These are phyloP conservation scores for Saxispiralis lemnorum DNA, from an alignment of 495 filamentous ascomycete genomes.

Conservation along the genomic window DNA sequence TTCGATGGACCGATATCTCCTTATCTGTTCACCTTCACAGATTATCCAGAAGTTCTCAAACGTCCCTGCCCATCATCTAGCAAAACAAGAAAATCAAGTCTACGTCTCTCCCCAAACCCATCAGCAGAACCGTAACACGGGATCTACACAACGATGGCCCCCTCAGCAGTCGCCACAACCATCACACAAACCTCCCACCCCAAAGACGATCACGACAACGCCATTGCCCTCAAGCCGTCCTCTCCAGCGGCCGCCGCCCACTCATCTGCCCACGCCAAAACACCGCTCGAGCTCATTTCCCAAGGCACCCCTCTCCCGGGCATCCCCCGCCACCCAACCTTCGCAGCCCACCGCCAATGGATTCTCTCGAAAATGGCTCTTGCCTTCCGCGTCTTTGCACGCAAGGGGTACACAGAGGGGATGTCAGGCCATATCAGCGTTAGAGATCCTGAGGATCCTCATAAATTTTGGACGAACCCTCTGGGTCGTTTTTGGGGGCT, in stretches of 20 bases:
- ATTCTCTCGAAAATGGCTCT: slow-evolving; percentile 41
- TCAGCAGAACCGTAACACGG: too few relatives aligned
- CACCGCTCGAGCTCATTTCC: slow-evolving; percentile 23
- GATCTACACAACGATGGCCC: slow-evolving; percentile 5
- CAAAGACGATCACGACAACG: too few relatives aligned
- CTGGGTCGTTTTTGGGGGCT: slow-evolving; percentile 24
- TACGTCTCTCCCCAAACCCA: too few relatives aligned
- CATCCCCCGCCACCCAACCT: slow-evolving; percentile 18
- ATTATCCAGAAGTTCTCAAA: background rate
- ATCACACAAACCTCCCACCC: background rate
- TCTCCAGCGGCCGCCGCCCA: too few relatives aligned
- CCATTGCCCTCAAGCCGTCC: too few relatives aligned
- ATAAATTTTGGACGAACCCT: slow-evolving; percentile 49
- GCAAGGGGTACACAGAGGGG: slow-evolving; percentile 44
- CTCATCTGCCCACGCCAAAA: slow-evolving; percentile 14
- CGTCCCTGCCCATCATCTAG: background rate
- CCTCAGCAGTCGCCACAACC: slow-evolving; percentile 7
- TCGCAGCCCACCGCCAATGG: slow-evolving; percentile 27
- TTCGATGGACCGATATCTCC: too few relatives aligned
- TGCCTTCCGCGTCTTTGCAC: slow-evolving; percentile 40
- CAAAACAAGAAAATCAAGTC: background rate
- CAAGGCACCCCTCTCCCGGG: slow-evolving; percentile 19
- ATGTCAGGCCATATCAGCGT: slow-evolving; percentile 49
- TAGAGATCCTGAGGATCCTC: slow-evolving; percentile 39
- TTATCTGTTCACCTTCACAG: too few relatives aligned